A percentile compares a stretch with the other conserved stretches of the same genome.
phyloP scores from a whole-genome alignment of 1,139 yeast genomes.

The Blastobotrys serpentis region DNA sequence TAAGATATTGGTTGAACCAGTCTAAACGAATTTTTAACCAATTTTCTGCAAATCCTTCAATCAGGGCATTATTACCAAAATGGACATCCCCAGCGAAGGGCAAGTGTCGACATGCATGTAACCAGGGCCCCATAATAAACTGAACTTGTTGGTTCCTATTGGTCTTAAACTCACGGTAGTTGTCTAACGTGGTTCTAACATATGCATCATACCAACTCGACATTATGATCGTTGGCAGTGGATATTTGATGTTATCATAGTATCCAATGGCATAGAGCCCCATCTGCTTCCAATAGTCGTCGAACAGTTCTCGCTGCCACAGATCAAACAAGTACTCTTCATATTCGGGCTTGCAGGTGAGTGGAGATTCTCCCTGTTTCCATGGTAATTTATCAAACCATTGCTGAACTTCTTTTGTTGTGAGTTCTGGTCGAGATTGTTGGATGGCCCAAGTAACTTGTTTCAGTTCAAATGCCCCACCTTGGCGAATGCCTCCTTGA shows the following conservation, averaged over 20 bases:
- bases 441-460: conserved; percentile 17
- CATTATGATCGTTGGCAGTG: conserved; percentile 15
- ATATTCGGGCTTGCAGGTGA: conserved; percentile 13
- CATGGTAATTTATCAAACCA: conserved; percentile 15
- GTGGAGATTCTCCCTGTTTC: conserved; percentile 15
- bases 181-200: conserved; percentile 14
- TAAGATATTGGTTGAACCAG: conserved; percentile 14
- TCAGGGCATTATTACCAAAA: conserved; percentile 11
- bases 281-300: conserved; percentile 15
- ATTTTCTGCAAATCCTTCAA: conserved; percentile 12
- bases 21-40: conserved; percentile 13
- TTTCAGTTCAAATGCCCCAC: conserved; percentile 17
- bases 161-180: conserved; percentile 9
- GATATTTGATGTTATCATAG: conserved; percentile 10
- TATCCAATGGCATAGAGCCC: conserved; percentile 15
- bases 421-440: conserved; percentile 10
- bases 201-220: conserved; percentile 18
- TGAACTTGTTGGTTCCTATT: not conserved
- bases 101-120: conserved; percentile 13
- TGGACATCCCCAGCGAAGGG: conserved; percentile 14
- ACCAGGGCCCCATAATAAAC: conserved; percentile 17
- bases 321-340: conserved; percentile 15
- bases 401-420: conserved; percentile 6
- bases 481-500: conserved; percentile 15
- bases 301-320: conserved; percentile 14